These are phyloP conservation scores for Pseudozyma pruni DNA, from an alignment of 1,284 basidiomycete species.

Conservation along the genomic window DNA sequence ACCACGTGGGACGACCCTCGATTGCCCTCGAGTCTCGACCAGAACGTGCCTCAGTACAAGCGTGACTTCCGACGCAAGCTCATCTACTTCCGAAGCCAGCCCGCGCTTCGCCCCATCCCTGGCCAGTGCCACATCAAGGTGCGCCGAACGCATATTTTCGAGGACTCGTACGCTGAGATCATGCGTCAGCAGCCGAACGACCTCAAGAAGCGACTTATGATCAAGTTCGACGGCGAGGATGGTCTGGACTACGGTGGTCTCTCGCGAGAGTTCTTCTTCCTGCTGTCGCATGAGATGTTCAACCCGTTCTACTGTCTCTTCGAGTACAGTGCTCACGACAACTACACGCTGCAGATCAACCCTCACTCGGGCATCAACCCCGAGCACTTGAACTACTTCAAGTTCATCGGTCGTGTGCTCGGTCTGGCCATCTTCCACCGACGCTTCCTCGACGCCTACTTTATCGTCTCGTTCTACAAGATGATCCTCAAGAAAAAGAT, in stretches of 20 bases:
- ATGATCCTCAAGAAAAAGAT: conserved; percentile 75
- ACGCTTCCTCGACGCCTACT: conserved; percentile 98
- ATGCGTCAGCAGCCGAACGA: conserved; percentile 95
- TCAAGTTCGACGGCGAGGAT: conserved; percentile 98
- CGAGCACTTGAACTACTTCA: conserved; percentile 99
- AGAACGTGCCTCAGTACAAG: conserved; percentile 99
- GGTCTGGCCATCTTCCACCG: conserved; percentile 98
- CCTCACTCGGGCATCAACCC: conserved; percentile 97
- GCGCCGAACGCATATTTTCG: conserved; percentile 89
- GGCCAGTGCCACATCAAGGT: conserved; percentile 98
- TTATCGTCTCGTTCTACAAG: conserved; percentile 99
- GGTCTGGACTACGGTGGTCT: conserved; percentile 98
- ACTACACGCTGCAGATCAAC: conserved; percentile 98
- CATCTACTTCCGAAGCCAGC: conserved; percentile 98
- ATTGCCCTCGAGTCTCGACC: conserved; percentile 82
- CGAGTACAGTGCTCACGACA: conserved; percentile 99
- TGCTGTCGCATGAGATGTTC: conserved; percentile 88
- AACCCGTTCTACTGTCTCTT: conserved; percentile 91
- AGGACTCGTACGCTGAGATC: conserved; percentile 94
- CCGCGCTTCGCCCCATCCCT: conserved; percentile 80
- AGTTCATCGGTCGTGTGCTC: conserved; percentile 94
- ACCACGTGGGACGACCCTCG: conserved; percentile 95
- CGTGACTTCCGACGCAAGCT: conserved; percentile 98
- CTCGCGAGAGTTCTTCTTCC: conserved; percentile 99
- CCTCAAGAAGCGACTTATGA: conserved; percentile 95